A percentile compares a stretch with the other conserved stretches of the same genome.
Conservation (phyloP, 441 rosid genomes). For the Pelargonium citronellum region DNA sequence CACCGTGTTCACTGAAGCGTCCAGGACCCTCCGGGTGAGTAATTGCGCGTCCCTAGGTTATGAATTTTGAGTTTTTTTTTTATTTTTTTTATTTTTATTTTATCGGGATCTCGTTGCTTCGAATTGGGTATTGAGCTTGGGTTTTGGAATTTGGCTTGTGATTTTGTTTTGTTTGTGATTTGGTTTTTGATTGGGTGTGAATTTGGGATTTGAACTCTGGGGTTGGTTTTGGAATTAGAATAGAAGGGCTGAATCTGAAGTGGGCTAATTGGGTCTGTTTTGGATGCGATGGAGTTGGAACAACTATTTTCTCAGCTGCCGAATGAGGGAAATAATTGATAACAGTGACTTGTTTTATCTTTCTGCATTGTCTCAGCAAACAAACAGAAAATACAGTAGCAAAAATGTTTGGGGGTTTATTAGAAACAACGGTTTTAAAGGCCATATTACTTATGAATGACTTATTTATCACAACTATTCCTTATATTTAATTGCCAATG, state of each 20-base stretch:
- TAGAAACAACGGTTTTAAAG: background rate
- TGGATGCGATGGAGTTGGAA: background rate
- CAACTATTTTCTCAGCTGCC: slow-evolving; percentile 2
- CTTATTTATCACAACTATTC: background rate
- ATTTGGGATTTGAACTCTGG: background rate
- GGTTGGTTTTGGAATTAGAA: background rate
- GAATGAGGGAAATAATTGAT: background rate
- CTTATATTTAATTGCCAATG: background rate
- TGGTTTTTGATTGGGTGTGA: background rate
- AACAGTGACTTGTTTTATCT: background rate
- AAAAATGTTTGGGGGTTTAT: background rate
- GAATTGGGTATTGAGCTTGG: no score
- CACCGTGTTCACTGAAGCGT: no score
- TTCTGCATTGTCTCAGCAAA: slow-evolving; percentile 5
- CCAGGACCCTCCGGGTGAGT: no score
- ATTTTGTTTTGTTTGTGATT: background rate
- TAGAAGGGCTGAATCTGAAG: background rate
- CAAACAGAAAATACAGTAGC: background rate
- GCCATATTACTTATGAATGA: background rate
- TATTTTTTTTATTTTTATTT: no score
- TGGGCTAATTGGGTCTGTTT: slow-evolving; percentile 1
- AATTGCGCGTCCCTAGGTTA: no score
- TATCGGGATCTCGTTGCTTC: no score
- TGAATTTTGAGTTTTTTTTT: no score
- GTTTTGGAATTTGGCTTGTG: no score